Evolutionary conservation across 2,329 filamentous ascomycete genomes (phyloP).

Genomic region (Botrytis deweyae): DNA sequence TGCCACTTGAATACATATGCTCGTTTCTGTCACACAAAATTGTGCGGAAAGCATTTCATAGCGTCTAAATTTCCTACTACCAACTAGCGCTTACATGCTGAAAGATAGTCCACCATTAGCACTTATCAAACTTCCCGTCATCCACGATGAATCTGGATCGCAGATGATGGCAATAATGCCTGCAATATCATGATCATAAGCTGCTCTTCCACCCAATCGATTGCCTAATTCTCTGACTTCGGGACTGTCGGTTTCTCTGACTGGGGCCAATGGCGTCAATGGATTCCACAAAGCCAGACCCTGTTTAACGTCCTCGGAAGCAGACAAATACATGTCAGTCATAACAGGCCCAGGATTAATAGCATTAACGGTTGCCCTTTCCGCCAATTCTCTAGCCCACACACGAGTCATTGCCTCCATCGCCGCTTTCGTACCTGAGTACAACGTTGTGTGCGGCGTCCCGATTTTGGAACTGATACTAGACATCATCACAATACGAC

Average conservation of each 20-base stretch:
- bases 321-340: conserved; percentile 33
- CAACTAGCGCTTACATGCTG: not conserved
- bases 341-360: conserved; percentile 20
- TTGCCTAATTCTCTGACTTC: conserved; percentile 19
- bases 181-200: conserved; percentile 23
- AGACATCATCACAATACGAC: conserved; percentile 60
- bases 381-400: conserved; percentile 17
- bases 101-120: conserved; percentile 13
- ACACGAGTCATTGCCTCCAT: conserved; percentile 60
- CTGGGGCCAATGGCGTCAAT: conserved; percentile 19
- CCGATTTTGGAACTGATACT: conserved; percentile 56
- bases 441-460: conserved; percentile 55
- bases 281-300: conserved; percentile 60
- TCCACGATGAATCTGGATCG: conserved; percentile 19
- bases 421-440: conserved; percentile 63
- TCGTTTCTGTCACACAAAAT: not conserved
- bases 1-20: not conserved
- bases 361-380: conserved; percentile 13
- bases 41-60: not conserved
- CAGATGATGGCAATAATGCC: conserved; percentile 20
- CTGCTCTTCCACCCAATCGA: conserved; percentile 28
- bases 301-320: conserved; percentile 56
- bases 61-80: not conserved
- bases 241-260: conserved; percentile 17
- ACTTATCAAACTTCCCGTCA: conserved; percentile 12